Percentiles rank a stretch among this genome's conserved stretches.
Conservation (phyloP, 441 rosid species). For the Macaranga tanarius region DNA sequence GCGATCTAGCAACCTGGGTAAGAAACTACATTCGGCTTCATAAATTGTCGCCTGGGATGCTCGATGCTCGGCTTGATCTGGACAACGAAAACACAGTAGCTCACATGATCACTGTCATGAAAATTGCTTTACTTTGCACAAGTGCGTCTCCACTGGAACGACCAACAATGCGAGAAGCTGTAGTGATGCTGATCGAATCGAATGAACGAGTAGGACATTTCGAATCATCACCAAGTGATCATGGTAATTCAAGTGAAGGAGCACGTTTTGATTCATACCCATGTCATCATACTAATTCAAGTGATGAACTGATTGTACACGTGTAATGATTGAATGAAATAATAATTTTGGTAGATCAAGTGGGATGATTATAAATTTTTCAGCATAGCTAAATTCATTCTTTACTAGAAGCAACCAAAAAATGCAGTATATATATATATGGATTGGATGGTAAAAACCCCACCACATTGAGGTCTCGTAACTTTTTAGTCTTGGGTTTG, state of each 20-base stretch:
- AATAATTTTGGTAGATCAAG: constrained; percentile 6
- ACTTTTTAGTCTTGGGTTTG: too few species aligned
- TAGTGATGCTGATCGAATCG: constrained; percentile 69
- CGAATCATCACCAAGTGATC: constrained; percentile 36
- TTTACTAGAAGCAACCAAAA: background rate
- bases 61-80: constrained; percentile 56
- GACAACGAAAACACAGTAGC: constrained; percentile 47
- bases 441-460: too few species aligned
- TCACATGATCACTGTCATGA: constrained; percentile 72
- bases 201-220: constrained; percentile 38
- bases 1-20: constrained; percentile 85
- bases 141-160: constrained; percentile 63
- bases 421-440: too few species aligned
- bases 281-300: constrained; percentile 35
- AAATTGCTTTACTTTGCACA: constrained; percentile 80
- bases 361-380: background rate
- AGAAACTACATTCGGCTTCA: constrained; percentile 55
- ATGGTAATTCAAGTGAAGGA: constrained; percentile 25
- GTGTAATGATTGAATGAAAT: constrained; percentile 10
- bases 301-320: constrained; percentile 42
- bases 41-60: constrained; percentile 51
- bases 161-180: constrained; percentile 90
- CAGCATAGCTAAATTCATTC: constrained; percentile 7
- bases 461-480: too few species aligned
- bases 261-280: constrained; percentile 32